Evolutionary conservation across 495 filamentous ascomycete genomes (phyloP).

Genomic region (Xylaria intraflava): DNA sequence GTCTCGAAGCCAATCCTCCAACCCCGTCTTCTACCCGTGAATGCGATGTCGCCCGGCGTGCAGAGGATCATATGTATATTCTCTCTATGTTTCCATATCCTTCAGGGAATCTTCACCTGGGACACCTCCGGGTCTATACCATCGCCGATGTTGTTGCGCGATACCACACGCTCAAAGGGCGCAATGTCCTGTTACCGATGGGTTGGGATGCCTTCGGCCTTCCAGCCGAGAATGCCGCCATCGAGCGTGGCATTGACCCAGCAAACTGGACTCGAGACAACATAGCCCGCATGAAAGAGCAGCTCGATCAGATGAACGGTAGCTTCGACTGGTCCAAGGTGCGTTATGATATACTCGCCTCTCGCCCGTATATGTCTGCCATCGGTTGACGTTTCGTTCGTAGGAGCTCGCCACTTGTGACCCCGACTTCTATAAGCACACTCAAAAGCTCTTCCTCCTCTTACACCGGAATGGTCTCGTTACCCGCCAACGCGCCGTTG

Average conservation of each 20-base stretch:
- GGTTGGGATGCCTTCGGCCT: constrained; percentile 92
- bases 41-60: constrained; percentile 9
- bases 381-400: constrained; percentile 6
- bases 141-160: constrained; percentile 80
- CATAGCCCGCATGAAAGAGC: constrained; percentile 76
- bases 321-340: constrained; percentile 79
- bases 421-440: constrained; percentile 81
- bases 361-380: neutral
- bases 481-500: constrained; percentile 70
- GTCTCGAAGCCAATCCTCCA: constrained; percentile 8
- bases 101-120: constrained; percentile 82
- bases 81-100: constrained; percentile 93
- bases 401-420: constrained; percentile 81
- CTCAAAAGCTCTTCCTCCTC: constrained; percentile 74
- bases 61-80: constrained; percentile 59
- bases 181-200: constrained; percentile 77
- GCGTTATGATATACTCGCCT: constrained; percentile 29
- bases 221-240: constrained; percentile 90
- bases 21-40: neutral
- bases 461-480: constrained; percentile 65
- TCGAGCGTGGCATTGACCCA: constrained; percentile 73
- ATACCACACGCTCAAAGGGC: constrained; percentile 68
- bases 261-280: constrained; percentile 72
- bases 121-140: constrained; percentile 83
- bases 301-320: constrained; percentile 67